Conservation (phyloP, 2,329 filamentous ascomycete species). For the Paracoccidioides brasiliensis region DNA sequence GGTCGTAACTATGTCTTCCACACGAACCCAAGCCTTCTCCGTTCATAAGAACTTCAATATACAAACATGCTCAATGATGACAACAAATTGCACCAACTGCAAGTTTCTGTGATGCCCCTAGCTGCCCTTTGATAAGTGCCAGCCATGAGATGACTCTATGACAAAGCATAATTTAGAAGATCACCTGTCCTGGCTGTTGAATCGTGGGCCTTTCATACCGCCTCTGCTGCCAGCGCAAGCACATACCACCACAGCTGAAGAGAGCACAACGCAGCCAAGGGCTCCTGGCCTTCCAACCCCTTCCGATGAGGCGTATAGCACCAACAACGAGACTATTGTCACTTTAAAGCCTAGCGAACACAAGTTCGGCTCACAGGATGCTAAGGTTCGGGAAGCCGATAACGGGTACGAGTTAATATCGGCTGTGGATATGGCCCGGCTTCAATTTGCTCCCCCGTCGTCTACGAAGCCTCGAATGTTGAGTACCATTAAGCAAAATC, state of each 20-base stretch:
- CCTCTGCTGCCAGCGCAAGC: conserved; percentile 20
- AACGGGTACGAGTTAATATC: conserved; percentile 17
- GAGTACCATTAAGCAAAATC: conserved; percentile 17
- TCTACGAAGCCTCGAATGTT: conserved; percentile 29
- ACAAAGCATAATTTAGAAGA: conserved; percentile 35
- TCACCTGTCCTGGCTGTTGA: conserved; percentile 36
- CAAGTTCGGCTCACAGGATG: conserved; percentile 5
- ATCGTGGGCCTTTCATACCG: conserved; percentile 25
- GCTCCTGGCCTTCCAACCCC: background rate
- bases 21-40: background rate
- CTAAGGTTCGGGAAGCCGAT: conserved; percentile 9
- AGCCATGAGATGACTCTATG: conserved; percentile 30
- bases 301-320: conserved; percentile 4
- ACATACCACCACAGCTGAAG: conserved; percentile 14
- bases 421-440: conserved; percentile 31
- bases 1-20: background rate
- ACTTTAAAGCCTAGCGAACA: conserved; percentile 7
- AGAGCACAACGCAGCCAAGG: conserved; percentile 7
- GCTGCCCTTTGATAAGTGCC: background rate
- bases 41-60: background rate
- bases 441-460: conserved; percentile 30
- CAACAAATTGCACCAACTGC: background rate
- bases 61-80: background rate
- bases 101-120: background rate
- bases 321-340: conserved; percentile 7